Evolutionary conservation across 208 protist genomes (phyloP), one percentile per base, ranked within the genome.

Genomic region (Endotrypanum monterogeii): DNA sequence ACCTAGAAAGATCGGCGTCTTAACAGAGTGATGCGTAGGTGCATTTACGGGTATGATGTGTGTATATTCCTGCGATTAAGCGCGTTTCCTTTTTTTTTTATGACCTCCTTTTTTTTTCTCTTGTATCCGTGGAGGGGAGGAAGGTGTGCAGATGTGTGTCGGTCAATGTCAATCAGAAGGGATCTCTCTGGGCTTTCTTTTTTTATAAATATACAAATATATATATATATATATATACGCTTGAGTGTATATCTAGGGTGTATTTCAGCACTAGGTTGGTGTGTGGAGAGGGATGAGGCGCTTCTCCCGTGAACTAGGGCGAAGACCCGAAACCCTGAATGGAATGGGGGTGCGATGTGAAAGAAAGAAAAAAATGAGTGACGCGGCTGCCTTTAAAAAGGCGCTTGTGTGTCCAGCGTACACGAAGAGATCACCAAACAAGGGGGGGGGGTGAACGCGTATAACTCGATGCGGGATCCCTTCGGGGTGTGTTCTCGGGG

Each of bases 351-450:
- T 23, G 60, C 37, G 23, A 65, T 20, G 60, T 65, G 60, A 20
- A 37, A 18, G 5, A 48, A 48, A 65, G 57, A 28, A 44, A 28
- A 37, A n/a, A 8, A 46, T 23, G 32, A n/a, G 8, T 30, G 60
- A 48, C 7, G 32, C 23, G 37, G 23, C 39, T 65, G 60, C 60
- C 60, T 65, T 65, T 41, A 65, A 25, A 65, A 65, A 65, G 37
- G 60, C 60, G 60, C 7, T 32, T 28, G 60, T 65, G 60, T 32
- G 8, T 46, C 20, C 32, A 9, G 9, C 60, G 35, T 48, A 48
- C 60, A 48, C 35, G 1, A 65, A 65, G 5, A 30, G 9, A 62
- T 46, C 37, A 28, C 32, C 60, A 48, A 48, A 65, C 60, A 37
- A 25, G 44, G 44, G 44, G 44, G 44, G 44, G 18, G 44, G 46